A percentile compares a stretch with the other conserved stretches of the same genome.
Conservation (phyloP, 73 alveolate species). For the Paramecium biaurelia region DNA sequence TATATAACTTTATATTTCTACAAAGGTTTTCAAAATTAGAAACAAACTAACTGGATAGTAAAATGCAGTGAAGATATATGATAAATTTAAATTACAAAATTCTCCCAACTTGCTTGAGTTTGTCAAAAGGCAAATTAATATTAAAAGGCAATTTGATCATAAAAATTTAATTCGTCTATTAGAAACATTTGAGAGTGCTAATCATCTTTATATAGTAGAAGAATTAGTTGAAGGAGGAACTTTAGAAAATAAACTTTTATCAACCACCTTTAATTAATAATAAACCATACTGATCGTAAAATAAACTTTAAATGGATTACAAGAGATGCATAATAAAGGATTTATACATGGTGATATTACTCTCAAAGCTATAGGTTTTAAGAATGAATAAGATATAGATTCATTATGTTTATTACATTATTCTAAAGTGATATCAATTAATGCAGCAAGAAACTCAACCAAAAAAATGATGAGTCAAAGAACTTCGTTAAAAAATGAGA, state of each 20-base stretch:
- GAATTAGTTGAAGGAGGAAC: slow-evolving; percentile 79
- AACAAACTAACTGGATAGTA: background rate
- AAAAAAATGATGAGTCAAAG: background rate
- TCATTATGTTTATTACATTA: background rate
- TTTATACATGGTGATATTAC: background rate
- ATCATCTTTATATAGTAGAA: slow-evolving; percentile 63
- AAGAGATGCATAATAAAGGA: background rate
- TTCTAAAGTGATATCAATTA: background rate
- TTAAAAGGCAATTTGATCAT: slow-evolving; percentile 63
- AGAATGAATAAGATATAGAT: background rate
- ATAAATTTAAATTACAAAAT: background rate
- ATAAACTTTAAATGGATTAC: background rate
- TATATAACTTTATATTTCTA: background rate
- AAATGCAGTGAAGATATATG: background rate
- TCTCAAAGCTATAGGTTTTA: background rate
- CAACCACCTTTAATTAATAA: background rate
- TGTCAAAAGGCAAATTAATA: slow-evolving; percentile 25
- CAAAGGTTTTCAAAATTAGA: background rate
- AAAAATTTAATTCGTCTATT: slow-evolving; percentile 62
- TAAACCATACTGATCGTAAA: background rate
- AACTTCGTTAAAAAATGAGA: background rate
- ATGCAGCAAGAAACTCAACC: background rate
- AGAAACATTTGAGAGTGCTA: slow-evolving; percentile 67
- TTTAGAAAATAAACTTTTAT: background rate
- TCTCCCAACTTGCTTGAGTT: background rate